Evolutionary conservation across 2,329 filamentous ascomycete genomes (phyloP).

Genomic region (Fusarium falciforme): DNA sequence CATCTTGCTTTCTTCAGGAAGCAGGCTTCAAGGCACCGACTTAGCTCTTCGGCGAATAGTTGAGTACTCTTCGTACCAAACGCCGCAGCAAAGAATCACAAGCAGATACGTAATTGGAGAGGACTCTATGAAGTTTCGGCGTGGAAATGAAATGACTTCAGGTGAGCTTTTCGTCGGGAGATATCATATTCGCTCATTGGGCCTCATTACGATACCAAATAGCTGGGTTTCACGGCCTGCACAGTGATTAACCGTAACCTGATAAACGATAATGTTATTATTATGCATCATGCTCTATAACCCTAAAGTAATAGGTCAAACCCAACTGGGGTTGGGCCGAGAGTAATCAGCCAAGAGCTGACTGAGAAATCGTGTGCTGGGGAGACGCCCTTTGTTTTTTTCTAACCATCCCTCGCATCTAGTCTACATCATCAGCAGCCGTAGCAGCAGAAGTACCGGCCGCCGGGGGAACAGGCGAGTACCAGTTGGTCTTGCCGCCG

Average conservation of each 20-base stretch:
- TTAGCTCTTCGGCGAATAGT: background rate
- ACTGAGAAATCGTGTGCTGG: background rate
- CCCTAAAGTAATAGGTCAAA: background rate
- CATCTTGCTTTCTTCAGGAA: background rate
- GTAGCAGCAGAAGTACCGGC: constrained; percentile 55
- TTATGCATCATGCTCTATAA: background rate
- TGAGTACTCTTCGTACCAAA: background rate
- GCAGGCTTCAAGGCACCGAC: background rate
- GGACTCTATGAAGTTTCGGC: background rate
- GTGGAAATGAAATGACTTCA: background rate
- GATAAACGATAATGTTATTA: background rate
- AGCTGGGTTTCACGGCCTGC: background rate
- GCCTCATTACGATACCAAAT: background rate
- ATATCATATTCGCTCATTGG: background rate
- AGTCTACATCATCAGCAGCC: constrained; percentile 60
- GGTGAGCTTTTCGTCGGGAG: background rate
- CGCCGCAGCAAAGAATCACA: background rate
- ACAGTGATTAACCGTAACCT: background rate
- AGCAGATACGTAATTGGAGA: background rate
- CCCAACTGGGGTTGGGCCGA: background rate
- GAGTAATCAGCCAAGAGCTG: background rate
- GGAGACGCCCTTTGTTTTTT: background rate
- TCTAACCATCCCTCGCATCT: constrained; percentile 14
- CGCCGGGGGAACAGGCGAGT: constrained; percentile 54
- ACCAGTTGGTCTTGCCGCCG: constrained; percentile 77